Base-by-base conservation (phyloP, 495 filamentous ascomycete genomes). In the Penicillium turbatum region DNA sequence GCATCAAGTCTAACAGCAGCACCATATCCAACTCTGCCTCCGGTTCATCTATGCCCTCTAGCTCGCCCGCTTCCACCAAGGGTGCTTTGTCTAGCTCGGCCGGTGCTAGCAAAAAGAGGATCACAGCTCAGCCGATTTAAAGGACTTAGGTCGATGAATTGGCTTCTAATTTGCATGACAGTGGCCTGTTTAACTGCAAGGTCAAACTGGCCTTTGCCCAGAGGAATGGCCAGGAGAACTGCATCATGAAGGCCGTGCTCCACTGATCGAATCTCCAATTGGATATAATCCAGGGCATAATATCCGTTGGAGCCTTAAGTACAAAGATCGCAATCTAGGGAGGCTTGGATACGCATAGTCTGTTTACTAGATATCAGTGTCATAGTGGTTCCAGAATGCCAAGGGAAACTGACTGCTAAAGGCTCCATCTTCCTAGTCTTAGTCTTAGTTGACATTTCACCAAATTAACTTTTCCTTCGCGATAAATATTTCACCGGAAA, bases 151-250 rank as follows among this genome's bases (percentile, higher is more conserved):
- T 46, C 43, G 19, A 15, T 46, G 21, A 46, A 29, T 2, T 46
- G 43, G 0, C 34, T 8, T 46, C 17, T 2, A 9, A 46, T 46
- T 34, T n/a, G 12, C 10, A 12, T 27, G 15, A n/a, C 29, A 46
- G 43, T 21, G 10, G 1, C 21, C 30, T 32, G 15, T 46, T 46
- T 1, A 13, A 46, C 43, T 32, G 29, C 27, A 3, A 46, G 17
- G 27, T 46, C 43, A 46, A 46, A 46, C 43, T 46, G 43, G 15
- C 13, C 21, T 34, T 46, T 34, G 10, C 43, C 43, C 43, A 46
- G 43, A 15, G 43, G 29, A 46, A 46, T 46, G 21, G 43, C 43
- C 43, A 46, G 43, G 29, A 46, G 43, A 11, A 46, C 9, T n/a
- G 43, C 43, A 46, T 46, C 21, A 15, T 13, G 13, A 31, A 27